Percentiles rank a stretch among this genome's conserved stretches.
Conservation (phyloP, 768 basidiomycete species). For the Ephemerocybe angulata region DNA sequence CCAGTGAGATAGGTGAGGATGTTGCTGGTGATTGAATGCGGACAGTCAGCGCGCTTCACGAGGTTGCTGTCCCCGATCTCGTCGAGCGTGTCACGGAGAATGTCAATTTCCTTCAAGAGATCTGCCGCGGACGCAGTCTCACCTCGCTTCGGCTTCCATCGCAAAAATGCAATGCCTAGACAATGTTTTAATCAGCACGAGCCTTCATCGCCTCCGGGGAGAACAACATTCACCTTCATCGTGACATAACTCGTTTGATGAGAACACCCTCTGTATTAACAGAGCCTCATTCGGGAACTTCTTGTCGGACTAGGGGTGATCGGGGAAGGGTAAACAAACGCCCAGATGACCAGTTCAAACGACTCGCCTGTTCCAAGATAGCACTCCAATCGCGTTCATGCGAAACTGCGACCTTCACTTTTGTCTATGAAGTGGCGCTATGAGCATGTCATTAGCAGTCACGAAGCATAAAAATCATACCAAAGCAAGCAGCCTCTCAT, state of each 20-base stretch:
- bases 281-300: neutral
- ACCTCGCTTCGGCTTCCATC: neutral
- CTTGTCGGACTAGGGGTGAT: neutral
- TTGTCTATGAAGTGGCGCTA: neutral
- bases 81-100: slow-evolving; percentile 2
- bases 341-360: neutral
- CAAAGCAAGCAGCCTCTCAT: slow-evolving; percentile 3
- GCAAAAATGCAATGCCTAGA: neutral
- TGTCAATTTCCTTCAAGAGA: slow-evolving; percentile 7
- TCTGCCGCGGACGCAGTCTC: neutral
- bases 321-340: neutral
- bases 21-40: slow-evolving; percentile 7
- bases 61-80: neutral
- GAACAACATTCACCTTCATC: neutral
- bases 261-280: neutral
- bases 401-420: slow-evolving; percentile 1
- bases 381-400: neutral
- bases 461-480: neutral
- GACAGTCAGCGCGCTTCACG: neutral
- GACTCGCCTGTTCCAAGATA: neutral
- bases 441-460: neutral
- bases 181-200: neutral
- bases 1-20: slow-evolving; percentile 3
- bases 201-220: neutral
- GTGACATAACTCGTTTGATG: neutral